A percentile compares a stretch with the other conserved stretches of the same genome.
Evolutionary conservation across 768 basidiomycete species (phyloP).

Genomic region (Serpula lacrymans): DNA sequence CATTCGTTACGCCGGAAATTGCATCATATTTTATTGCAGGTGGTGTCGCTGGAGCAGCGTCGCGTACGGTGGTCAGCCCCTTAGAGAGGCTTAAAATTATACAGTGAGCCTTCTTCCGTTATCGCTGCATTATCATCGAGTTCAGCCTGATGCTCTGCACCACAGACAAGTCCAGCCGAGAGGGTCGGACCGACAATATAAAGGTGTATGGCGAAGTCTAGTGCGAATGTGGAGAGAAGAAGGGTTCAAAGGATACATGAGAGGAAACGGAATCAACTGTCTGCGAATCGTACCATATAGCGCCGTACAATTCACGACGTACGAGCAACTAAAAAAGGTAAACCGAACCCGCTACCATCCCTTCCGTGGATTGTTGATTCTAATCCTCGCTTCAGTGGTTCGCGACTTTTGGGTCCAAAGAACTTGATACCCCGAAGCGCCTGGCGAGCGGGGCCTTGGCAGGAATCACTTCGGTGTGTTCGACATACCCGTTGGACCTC

Average conservation of each 20-base stretch:
- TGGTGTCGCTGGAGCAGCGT: constrained; percentile 59
- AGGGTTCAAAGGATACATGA: constrained; percentile 90
- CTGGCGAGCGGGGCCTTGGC: constrained; percentile 86
- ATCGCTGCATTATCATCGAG: background rate
- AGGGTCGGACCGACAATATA: constrained; percentile 62
- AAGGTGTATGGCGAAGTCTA: constrained; percentile 80
- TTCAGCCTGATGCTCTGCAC: constrained; percentile 6
- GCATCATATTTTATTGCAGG: constrained; percentile 54
- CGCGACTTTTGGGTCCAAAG: constrained; percentile 60
- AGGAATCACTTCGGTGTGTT: constrained; percentile 92
- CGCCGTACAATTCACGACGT: constrained; percentile 83
- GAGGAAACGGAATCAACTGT: constrained; percentile 91
- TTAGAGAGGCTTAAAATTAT: constrained; percentile 95
- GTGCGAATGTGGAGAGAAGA: constrained; percentile 89
- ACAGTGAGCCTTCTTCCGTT: constrained; percentile 55
- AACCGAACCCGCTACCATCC: constrained; percentile 8
- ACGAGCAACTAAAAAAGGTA: constrained; percentile 89
- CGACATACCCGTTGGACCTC: constrained; percentile 92
- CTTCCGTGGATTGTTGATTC: constrained; percentile 26
- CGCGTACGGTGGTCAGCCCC: constrained; percentile 89
- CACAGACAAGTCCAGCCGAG: constrained; percentile 86
- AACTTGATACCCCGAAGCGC: constrained; percentile 86
- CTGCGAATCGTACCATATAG: constrained; percentile 92
- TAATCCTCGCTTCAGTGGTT: constrained; percentile 52
- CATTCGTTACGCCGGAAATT: constrained; percentile 27